Percentiles rank a stretch among this genome's conserved stretches.
These are phyloP conservation scores for Fraxinus baroniana DNA, from an alignment of 305 asterid species.

Conservation along the genomic window DNA sequence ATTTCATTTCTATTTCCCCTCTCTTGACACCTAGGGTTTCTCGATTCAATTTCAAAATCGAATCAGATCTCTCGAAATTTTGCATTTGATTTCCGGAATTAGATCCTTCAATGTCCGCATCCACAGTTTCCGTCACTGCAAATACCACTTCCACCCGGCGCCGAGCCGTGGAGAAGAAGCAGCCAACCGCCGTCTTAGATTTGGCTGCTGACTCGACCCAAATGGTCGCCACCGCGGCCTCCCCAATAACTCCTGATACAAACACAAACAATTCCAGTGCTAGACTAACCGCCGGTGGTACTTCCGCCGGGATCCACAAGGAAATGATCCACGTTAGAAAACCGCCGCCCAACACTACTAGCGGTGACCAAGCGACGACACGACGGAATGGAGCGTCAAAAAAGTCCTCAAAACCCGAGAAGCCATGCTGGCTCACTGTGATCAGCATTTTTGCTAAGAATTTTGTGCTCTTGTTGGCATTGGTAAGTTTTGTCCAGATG, in stretches of 20 bases:
- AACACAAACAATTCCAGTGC: constrained; percentile 19
- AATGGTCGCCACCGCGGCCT: constrained; percentile 22
- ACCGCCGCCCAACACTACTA: constrained; percentile 26
- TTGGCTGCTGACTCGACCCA: constrained; percentile 31
- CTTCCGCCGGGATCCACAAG: constrained; percentile 41
- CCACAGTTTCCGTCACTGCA: constrained; percentile 71
- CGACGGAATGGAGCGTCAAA: constrained; percentile 35
- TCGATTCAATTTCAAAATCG: not conserved
- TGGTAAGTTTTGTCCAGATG: constrained; percentile 56
- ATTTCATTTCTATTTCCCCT: not conserved
- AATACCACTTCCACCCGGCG: constrained; percentile 71
- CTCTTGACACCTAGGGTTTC: not conserved
- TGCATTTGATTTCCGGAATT: not conserved
- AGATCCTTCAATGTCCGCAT: constrained; percentile 51
- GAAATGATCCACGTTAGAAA: constrained; percentile 40
- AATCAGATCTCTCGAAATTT: not conserved
- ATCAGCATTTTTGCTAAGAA: constrained; percentile 59
- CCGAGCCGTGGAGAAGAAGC: constrained; percentile 54
- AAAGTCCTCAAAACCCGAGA: constrained; percentile 40
- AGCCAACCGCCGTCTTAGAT: constrained; percentile 36
- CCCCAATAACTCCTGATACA: constrained; percentile 26
- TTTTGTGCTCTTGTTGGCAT: constrained; percentile 43
- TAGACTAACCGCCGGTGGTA: constrained; percentile 37
- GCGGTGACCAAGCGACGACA: constrained; percentile 14
- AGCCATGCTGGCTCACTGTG: constrained; percentile 64